Evolutionary conservation across 352 stramenopile genomes (phyloP), one percentile per base, ranked within the genome.

Genomic region (Globisporangium irregulare): DNA sequence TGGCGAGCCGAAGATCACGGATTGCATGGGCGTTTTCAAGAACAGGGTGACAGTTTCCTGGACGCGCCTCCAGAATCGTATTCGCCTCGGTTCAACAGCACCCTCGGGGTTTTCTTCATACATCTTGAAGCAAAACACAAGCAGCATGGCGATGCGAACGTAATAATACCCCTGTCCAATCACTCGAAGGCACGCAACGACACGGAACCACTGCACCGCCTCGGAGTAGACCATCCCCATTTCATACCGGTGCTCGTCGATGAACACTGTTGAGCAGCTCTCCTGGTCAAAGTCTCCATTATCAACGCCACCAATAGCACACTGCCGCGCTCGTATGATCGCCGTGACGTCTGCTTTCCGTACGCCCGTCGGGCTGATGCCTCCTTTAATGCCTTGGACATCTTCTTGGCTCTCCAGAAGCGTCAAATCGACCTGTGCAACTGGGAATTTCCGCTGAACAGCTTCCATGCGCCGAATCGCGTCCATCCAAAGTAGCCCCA

Each of bases 201-300:
- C 32, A 22, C 46, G 24, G 66, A 73, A 81, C 77, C 74, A 84
- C 25, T 75, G 54, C 1, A 34, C 24, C 3, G 29, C 54, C 1
- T 61, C 53, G 53, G 2, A 72, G 43, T 27, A 72, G 62, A 61
- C 79, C 66, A 65, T 53, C 6, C 54, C 62, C n/a, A 60, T 38
- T 43, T 69, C 59, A 38, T 74, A 74, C 15, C 70, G 70, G 32
- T 69, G 63, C 36, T 75, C 70, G 59, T 73, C 66, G 22, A 75
- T 50, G 36, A 46, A 56, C 46, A 76, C 1, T 46, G 46, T 55
- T 25, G 64, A 20, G 61, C 53, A 46, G 54, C 34, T 32, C 29
- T 9, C 18, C 4, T 20, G 18, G 24, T 4, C 27, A 25, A 5
- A 10, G n/a, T 24, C 18, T 7, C 38, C 3, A 22, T 38, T 25